Percentiles rank a stretch among this genome's conserved stretches.
These are phyloP conservation scores for Ceratorhiza oryzae-sativae DNA, from an alignment of 1,284 basidiomycete genomes.

Conservation along the genomic window DNA sequence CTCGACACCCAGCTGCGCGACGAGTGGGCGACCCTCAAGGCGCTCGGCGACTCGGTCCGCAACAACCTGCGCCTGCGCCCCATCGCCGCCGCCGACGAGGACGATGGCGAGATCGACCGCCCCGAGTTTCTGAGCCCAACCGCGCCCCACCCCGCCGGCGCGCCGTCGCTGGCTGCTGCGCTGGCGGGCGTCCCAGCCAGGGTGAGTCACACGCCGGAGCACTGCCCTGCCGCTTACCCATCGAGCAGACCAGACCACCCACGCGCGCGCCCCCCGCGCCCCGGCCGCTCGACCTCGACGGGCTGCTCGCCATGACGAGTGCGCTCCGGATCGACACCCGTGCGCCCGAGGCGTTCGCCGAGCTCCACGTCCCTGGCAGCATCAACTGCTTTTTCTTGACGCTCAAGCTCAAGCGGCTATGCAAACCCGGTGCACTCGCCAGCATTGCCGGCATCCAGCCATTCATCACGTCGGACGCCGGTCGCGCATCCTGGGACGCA, in stretches of 20 bases:
- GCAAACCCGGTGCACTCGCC: slow-evolving; percentile 69
- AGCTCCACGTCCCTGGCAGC: slow-evolving; percentile 68
- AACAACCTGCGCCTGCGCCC: slow-evolving; percentile 25
- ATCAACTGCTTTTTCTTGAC: slow-evolving; percentile 85
- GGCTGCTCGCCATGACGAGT: background rate
- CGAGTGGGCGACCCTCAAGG: slow-evolving; percentile 31
- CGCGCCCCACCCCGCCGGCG: background rate
- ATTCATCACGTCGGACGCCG: slow-evolving; percentile 78
- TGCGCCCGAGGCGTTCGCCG: slow-evolving; percentile 67
- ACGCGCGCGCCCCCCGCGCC: background rate
- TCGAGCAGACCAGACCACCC: background rate
- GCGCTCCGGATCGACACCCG: slow-evolving; percentile 79
- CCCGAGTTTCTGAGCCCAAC: slow-evolving; percentile 32
- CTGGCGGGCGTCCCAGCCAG: background rate
- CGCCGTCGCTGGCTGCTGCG: background rate
- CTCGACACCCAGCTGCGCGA: slow-evolving; percentile 31
- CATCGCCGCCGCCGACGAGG: background rate
- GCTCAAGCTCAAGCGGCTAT: slow-evolving; percentile 82
- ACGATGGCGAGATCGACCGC: slow-evolving; percentile 6
- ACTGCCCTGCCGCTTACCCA: background rate
- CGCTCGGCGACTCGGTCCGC: slow-evolving; percentile 27
- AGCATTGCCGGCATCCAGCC: slow-evolving; percentile 72
- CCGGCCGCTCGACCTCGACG: background rate
- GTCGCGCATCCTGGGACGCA: slow-evolving; percentile 71
- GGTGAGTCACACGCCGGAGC: background rate